Conservation (phyloP, 192 early-diverging fungal genomes). For the Gigaspora rosea region DNA sequence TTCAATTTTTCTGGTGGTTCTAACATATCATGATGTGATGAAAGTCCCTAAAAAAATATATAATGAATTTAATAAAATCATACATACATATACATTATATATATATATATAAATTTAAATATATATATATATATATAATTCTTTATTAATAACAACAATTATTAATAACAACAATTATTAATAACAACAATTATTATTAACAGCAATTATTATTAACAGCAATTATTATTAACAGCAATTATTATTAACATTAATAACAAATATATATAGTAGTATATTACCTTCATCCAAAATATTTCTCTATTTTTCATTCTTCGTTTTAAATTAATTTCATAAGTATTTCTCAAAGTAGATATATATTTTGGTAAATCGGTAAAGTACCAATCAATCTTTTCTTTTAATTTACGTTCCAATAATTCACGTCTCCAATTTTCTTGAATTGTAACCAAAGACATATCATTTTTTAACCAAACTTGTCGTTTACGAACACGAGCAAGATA, state of each 20-base stretch:
- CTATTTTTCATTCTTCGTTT: slow-evolving; percentile 28
- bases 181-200: no score
- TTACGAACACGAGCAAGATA: slow-evolving; percentile 29
- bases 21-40: slow-evolving; percentile 8
- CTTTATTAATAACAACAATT: no score
- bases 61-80: not conserved
- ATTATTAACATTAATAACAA: not conserved
- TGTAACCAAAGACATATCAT: slow-evolving; percentile 14
- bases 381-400: slow-evolving; percentile 33
- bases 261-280: not conserved
- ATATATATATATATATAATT: not conserved
- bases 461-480: slow-evolving; percentile 22
- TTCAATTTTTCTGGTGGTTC: slow-evolving; percentile 29
- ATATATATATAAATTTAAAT: not conserved
- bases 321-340: slow-evolving; percentile 24
- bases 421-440: slow-evolving; percentile 32
- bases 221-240: no score
- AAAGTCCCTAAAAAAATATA: slow-evolving; percentile 7
- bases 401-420: slow-evolving; percentile 28
- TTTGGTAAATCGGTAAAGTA: slow-evolving; percentile 26
- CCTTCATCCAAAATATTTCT: slow-evolving; percentile 29
- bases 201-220: no score
- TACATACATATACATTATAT: not conserved
- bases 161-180: no score
- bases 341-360: not conserved